Evolutionary conservation across 768 basidiomycete genomes (phyloP).

Genomic region (Grammothele lineata): DNA sequence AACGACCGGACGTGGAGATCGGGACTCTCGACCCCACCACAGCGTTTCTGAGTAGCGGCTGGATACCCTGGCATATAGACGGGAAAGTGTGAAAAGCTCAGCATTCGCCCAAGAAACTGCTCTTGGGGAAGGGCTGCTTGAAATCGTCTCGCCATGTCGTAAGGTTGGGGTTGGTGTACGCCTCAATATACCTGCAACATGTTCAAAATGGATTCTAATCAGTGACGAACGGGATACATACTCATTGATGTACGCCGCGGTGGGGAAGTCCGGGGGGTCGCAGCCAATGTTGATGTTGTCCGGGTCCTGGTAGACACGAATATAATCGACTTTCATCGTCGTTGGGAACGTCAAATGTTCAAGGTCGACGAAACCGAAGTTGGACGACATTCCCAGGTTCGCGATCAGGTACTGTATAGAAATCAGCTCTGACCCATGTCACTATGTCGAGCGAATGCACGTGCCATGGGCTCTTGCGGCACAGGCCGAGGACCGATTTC

Average conservation of each 20-base stretch:
- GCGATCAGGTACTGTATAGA: slow-evolving; percentile 45
- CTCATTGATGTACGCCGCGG: slow-evolving; percentile 73
- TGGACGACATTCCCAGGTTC: slow-evolving; percentile 59
- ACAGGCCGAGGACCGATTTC: slow-evolving; percentile 69
- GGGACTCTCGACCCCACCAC: not conserved
- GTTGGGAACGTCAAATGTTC: slow-evolving; percentile 47
- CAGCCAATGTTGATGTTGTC: slow-evolving; percentile 53
- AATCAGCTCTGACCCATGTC: not conserved
- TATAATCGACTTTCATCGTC: slow-evolving; percentile 74
- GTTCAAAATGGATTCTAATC: no score
- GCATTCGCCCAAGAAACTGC: slow-evolving; percentile 41
- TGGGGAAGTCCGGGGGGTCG: slow-evolving; percentile 73
- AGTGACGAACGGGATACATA: slow-evolving; percentile 26
- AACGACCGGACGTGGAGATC: slow-evolving; percentile 9
- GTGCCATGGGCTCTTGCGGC: slow-evolving; percentile 85
- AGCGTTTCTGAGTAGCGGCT: not conserved
- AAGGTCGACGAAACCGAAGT: slow-evolving; percentile 60
- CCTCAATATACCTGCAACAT: slow-evolving; percentile 50
- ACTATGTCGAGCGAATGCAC: not conserved
- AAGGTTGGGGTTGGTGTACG: slow-evolving; percentile 66
- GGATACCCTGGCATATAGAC: no score
- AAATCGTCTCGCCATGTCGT: slow-evolving; percentile 47
- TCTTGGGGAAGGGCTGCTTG: slow-evolving; percentile 48
- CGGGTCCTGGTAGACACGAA: slow-evolving; percentile 70
- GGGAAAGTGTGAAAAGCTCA: slow-evolving; percentile 16